Percentiles rank a stretch among this genome's conserved stretches.
phyloP scores from a whole-genome alignment of 2,329 filamentous ascomycete species.

The Diaporthe aspalathi region DNA sequence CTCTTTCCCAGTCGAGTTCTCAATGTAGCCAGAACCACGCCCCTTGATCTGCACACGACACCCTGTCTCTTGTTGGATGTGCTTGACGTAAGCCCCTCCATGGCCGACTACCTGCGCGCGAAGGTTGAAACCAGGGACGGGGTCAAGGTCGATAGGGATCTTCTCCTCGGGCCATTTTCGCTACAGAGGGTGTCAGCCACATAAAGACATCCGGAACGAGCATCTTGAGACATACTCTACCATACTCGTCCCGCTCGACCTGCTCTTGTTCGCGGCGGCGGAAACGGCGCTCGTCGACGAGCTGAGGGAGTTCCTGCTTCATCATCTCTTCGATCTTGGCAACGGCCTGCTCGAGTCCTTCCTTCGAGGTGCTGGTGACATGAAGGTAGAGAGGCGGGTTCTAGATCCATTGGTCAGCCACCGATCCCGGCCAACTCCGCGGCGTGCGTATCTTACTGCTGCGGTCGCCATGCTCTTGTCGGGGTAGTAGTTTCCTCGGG shows the following conservation, averaged over 20 bases:
- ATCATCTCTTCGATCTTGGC: constrained; percentile 93
- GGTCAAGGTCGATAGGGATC: constrained; percentile 90
- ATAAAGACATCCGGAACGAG: constrained; percentile 46
- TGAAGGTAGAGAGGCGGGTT: constrained; percentile 95
- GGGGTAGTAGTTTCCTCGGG: constrained; percentile 94
- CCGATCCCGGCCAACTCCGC: background rate
- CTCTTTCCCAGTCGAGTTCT: constrained; percentile 86
- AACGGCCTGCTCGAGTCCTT: constrained; percentile 90
- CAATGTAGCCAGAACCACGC: constrained; percentile 92
- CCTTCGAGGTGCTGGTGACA: constrained; percentile 91
- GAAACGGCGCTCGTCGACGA: constrained; percentile 95
- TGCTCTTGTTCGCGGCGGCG: constrained; percentile 64
- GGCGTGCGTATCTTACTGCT: constrained; percentile 70
- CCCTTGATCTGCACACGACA: constrained; percentile 99
- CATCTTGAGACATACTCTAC: constrained; percentile 34
- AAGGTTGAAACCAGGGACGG: constrained; percentile 93
- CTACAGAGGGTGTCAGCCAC: constrained; percentile 49
- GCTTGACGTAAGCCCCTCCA: constrained; percentile 95
- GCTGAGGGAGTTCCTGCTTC: constrained; percentile 92
- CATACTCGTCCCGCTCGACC: constrained; percentile 44
- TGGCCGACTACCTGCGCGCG: constrained; percentile 96
- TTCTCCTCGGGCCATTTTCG: constrained; percentile 99
- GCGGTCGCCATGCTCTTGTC: constrained; percentile 98
- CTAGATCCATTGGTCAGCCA: constrained; percentile 57
- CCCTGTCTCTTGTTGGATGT: constrained; percentile 94